Evolutionary conservation across 1,284 basidiomycete genomes (phyloP).

Genomic region (Moniliophthora roreri): DNA sequence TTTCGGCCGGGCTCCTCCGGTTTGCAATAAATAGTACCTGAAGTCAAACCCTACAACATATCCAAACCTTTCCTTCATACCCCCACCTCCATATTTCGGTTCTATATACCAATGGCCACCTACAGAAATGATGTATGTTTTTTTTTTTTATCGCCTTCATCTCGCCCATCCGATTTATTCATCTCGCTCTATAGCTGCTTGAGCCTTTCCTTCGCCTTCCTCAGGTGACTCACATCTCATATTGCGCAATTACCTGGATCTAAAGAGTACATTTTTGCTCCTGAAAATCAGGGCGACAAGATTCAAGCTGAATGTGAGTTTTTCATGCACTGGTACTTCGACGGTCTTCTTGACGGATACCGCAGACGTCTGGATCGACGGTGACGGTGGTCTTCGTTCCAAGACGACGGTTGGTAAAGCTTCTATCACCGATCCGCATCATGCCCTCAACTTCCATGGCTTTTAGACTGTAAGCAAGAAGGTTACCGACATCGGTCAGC

Average conservation of each 20-base stretch:
- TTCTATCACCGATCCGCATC: slow-evolving; percentile 5
- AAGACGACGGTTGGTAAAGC: slow-evolving; percentile 79
- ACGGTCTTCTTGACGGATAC: slow-evolving; percentile 15
- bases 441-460: slow-evolving; percentile 14
- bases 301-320: slow-evolving; percentile 89
- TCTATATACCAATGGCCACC: slow-evolving; percentile 6
- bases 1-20: neutral
- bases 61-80: neutral
- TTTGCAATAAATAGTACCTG: slow-evolving; percentile 1
- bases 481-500: slow-evolving; percentile 82
- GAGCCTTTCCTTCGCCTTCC: slow-evolving; percentile 83
- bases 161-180: slow-evolving; percentile 66
- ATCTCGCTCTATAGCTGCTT: slow-evolving; percentile 47
- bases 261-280: neutral
- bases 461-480: slow-evolving; percentile 78
- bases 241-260: neutral
- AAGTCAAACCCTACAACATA: no score
- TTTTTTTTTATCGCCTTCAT: slow-evolving; percentile 18
- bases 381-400: slow-evolving; percentile 87
- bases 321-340: slow-evolving; percentile 10
- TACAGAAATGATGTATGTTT: slow-evolving; percentile 12
- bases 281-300: slow-evolving; percentile 55
- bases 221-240: slow-evolving; percentile 37
- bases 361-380: slow-evolving; percentile 94
- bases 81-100: slow-evolving; percentile 3